Evolutionary conservation across 768 basidiomycete species (phyloP).

Genomic region (Trametes punicea): DNA sequence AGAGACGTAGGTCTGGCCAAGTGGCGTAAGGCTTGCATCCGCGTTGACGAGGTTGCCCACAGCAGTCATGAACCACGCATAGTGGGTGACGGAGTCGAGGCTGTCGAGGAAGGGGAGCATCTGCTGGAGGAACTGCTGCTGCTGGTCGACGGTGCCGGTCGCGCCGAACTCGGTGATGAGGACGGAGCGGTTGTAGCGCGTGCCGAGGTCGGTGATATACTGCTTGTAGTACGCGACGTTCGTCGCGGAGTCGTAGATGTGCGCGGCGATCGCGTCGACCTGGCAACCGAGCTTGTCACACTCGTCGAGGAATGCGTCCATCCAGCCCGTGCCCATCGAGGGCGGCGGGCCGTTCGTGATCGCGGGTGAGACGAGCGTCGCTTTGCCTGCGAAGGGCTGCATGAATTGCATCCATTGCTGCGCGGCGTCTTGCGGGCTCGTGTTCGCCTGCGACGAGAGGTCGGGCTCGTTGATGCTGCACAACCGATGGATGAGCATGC

Average conservation of each 20-base stretch:
- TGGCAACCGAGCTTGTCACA: constrained; percentile 27
- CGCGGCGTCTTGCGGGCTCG: constrained; percentile 28
- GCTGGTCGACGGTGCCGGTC: constrained; percentile 22
- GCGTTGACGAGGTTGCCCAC: constrained; percentile 26
- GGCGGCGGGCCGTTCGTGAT: constrained; percentile 33
- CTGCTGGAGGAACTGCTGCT: constrained; percentile 26
- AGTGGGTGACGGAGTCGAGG: constrained; percentile 25
- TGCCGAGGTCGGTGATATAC: constrained; percentile 29
- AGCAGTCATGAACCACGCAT: constrained; percentile 29
- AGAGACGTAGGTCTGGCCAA: constrained; percentile 28
- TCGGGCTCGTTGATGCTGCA: constrained; percentile 33
- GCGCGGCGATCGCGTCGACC: constrained; percentile 30
- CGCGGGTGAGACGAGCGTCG: constrained; percentile 31
- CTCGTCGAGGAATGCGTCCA: constrained; percentile 28
- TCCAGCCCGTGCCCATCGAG: constrained; percentile 32
- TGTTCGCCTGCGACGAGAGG: constrained; percentile 29
- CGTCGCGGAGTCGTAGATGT: constrained; percentile 31
- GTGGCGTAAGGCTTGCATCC: constrained; percentile 22
- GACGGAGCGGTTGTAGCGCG: constrained; percentile 29
- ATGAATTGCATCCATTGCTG: constrained; percentile 30
- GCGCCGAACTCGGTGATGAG: constrained; percentile 34
- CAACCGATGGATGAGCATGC: not conserved
- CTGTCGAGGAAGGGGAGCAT: constrained; percentile 31
- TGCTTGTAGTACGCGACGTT: constrained; percentile 31
- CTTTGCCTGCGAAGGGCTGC: constrained; percentile 32